phyloP scores from a whole-genome alignment of 2,329 filamentous ascomycete species.

The Emergomyces orientalis region DNA sequence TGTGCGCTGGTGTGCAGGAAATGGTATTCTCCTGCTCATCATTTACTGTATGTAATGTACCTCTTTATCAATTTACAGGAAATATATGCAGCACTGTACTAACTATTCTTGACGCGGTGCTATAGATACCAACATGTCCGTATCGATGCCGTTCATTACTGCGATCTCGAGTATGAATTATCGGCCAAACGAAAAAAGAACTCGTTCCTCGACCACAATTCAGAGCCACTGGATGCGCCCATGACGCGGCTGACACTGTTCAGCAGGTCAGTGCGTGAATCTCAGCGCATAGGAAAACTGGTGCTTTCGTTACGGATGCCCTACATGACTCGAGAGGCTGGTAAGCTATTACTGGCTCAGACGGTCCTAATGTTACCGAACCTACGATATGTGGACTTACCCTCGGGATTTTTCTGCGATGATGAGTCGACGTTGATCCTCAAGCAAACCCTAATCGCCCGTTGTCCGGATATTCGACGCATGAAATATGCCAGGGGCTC shows the following conservation, averaged over 20 bases:
- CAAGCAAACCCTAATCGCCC: conserved; percentile 71
- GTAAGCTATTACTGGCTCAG: conserved; percentile 72
- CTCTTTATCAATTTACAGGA: neutral
- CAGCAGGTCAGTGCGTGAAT: conserved; percentile 71
- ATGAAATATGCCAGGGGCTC: conserved; percentile 76
- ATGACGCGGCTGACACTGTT: conserved; percentile 67
- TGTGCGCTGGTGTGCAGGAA: conserved; percentile 63
- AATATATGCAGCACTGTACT: neutral
- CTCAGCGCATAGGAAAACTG: conserved; percentile 57
- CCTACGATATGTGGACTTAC: conserved; percentile 80
- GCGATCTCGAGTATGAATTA: conserved; percentile 72
- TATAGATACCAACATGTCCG: conserved; percentile 76
- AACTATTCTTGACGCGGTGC: neutral
- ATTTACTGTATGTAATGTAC: conserved; percentile 51
- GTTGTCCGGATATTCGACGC: conserved; percentile 75
- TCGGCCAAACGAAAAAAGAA: conserved; percentile 68
- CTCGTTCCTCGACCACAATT: conserved; percentile 65
- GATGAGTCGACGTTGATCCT: conserved; percentile 66
- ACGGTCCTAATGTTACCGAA: conserved; percentile 78
- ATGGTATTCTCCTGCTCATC: conserved; percentile 56
- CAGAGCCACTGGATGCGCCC: conserved; percentile 70
- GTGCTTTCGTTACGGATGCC: conserved; percentile 79
- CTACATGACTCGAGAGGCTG: conserved; percentile 88
- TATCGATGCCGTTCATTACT: conserved; percentile 92
- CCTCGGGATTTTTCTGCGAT: conserved; percentile 76